Conservation (phyloP, 208 protist species). For the Acanthamoeba triangularis region DNA sequence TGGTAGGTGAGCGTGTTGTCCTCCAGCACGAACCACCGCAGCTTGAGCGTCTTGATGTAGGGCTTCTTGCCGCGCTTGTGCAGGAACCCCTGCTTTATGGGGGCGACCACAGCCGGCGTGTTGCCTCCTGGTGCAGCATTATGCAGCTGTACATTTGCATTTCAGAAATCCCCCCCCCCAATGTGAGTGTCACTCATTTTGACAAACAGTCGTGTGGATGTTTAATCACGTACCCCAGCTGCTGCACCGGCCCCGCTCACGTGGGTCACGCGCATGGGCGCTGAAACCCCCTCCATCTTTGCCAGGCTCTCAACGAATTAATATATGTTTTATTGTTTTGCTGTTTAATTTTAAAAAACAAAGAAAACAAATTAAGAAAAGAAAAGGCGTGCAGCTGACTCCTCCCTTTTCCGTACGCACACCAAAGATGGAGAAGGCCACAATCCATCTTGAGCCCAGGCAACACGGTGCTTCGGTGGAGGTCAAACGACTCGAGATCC, state of each 20-base stretch:
- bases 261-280: not conserved
- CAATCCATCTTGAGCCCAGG: too few species aligned
- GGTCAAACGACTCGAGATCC: too few species aligned
- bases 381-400: not conserved
- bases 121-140: not conserved
- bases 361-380: too few species aligned
- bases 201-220: too few species aligned
- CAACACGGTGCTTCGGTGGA: too few species aligned
- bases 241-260: not conserved
- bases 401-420: not conserved
- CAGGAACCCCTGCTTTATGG: slow-evolving; percentile 44
- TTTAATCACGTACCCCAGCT: not conserved
- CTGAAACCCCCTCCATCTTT: slow-evolving; percentile 8
- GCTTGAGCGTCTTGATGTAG: slow-evolving; percentile 56
- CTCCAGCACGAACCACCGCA: slow-evolving; percentile 48
- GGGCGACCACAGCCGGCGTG: not conserved
- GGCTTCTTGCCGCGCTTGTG: slow-evolving; percentile 52
- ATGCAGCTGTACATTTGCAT: not conserved
- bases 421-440: too few species aligned
- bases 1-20: slow-evolving; percentile 52
- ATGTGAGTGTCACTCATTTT: too few species aligned
- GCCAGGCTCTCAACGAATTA: not conserved
- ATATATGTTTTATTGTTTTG: too few species aligned
- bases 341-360: too few species aligned
- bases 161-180: not conserved